Base-by-base conservation (phyloP, 768 basidiomycete genomes). In the Leccinum longicurvipes region DNA sequence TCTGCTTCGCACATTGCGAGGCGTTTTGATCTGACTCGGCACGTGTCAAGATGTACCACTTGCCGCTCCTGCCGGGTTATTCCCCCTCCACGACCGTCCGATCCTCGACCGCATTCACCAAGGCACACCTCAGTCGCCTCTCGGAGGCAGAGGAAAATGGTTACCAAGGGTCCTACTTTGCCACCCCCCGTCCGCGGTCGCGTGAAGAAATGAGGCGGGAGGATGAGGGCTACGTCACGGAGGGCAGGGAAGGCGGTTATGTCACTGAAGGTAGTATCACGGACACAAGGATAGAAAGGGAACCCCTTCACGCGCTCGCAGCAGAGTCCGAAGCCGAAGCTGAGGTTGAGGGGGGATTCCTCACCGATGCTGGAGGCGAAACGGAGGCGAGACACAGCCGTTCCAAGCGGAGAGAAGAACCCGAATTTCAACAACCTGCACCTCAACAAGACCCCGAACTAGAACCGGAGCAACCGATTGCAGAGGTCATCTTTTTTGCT, bases 21-120 rank as follows among this genome's bases (percentile, higher is more conserved):
- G 31, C 15, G n/a, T 57, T n/a, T 17, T 41, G 19, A 25, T 53
- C 39, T 51, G 29, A 45, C 29, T 24, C 5, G 25, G 15, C 27
- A 58, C 32, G 8, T 47, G 12, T 28, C 21, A 27, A 94, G 93
- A 86, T 95, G 77, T 96, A 98, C 66, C 89, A 92, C 67, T 79
- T 96, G 0, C 95, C 95, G 2, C 77, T 98, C 4, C 79, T 97
- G 15, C 92, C 95, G 8, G 95, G 95, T 0, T 98, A 98, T 63
- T 88, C 89, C 0, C 88, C 89, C 1, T 82, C 85, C 41, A 84
- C 87, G 3, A 92, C 89, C 57, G 76, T 97, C 25, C 87, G 95
- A n/a, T 93, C 91, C 1, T 92, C 91, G 0, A 81, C 86, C 11
- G 77, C 83, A 3, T 79, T 77, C 5, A 73, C 76, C 4, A 82